Base-by-base conservation (phyloP, 1,284 basidiomycete genomes). In the Mycosarcoma maydis region DNA sequence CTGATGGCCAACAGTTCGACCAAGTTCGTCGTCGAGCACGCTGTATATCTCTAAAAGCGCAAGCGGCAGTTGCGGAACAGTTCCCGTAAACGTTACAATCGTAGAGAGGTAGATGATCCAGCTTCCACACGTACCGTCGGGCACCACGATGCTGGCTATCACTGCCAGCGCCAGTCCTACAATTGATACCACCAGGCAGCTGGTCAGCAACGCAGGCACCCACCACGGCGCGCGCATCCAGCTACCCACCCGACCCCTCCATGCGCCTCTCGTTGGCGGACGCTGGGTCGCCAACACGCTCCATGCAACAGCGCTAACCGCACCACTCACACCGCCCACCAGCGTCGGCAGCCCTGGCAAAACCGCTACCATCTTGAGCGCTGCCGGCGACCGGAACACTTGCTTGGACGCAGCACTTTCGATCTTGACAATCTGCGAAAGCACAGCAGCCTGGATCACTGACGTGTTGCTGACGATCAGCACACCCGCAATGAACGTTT, bases 401-500 rank as follows among this genome's bases (percentile, higher is more conserved):
- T 14, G 3, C 6, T n/a, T 13, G 11, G 33, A 34, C 33, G 16
- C 16, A n/a, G 13, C 13, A n/a, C 33, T 34, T 16, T 34, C 11
- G 33, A n/a, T 34, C 33, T 34, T 34, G 33, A 34, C 58, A 6
- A 60, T 45, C n/a, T 52, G 41, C 30, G 50, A 60, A 3, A 60
- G 26, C 2, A 60, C 58, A 6, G 58, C 58, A 5, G 53, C 40
- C 41, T 60, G 58, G 6, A 60, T 39, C 22, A 60, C 53, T 27
- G 47, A 45, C 4, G 58, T 60, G 20, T 60, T 60, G 24, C 50
- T 54, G 3, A 60, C 51, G 24, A 60, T 54, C 7, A 60, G 41
- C 6, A 60, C 58, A n/a, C 50, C 58, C n/a, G 44, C 47, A 19
- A 60, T 54, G 37, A 60, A 60, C 3, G 58, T 60, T 16, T 60